Evolutionary conservation across 202 grass and related monocot species (phyloP).

Genomic region (Carex sylvatica): DNA sequence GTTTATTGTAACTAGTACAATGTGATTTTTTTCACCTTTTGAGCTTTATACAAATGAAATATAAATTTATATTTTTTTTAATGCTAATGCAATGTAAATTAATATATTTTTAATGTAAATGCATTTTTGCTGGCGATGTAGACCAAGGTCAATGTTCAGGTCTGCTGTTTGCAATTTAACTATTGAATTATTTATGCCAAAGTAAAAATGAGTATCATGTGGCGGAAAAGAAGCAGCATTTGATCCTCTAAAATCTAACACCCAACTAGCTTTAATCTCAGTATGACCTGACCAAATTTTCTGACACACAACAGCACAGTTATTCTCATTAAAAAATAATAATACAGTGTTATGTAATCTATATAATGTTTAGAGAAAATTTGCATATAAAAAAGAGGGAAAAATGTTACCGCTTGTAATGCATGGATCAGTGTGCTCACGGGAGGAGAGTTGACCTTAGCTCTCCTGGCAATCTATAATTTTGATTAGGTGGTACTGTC

Average conservation of each 20-base stretch:
- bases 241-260: background rate
- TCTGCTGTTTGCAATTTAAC: background rate
- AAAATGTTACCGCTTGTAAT: constrained; percentile 50
- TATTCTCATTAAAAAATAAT: background rate
- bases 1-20: too few relatives aligned
- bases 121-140: background rate
- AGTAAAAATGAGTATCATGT: background rate
- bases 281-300: background rate
- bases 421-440: constrained; percentile 54
- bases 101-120: background rate
- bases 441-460: constrained; percentile 75
- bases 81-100: too few relatives aligned
- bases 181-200: background rate
- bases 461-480: constrained; percentile 74
- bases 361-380: background rate
- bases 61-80: too few relatives aligned
- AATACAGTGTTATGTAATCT: background rate
- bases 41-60: too few relatives aligned
- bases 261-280: background rate
- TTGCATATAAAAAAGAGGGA: constrained; percentile 8
- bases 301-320: background rate
- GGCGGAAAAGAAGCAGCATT: background rate
- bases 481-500: background rate
- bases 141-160: background rate
- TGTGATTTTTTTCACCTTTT: background rate